Conservation (phyloP, 495 filamentous ascomycete species). For the Aspergillus leporis region DNA sequence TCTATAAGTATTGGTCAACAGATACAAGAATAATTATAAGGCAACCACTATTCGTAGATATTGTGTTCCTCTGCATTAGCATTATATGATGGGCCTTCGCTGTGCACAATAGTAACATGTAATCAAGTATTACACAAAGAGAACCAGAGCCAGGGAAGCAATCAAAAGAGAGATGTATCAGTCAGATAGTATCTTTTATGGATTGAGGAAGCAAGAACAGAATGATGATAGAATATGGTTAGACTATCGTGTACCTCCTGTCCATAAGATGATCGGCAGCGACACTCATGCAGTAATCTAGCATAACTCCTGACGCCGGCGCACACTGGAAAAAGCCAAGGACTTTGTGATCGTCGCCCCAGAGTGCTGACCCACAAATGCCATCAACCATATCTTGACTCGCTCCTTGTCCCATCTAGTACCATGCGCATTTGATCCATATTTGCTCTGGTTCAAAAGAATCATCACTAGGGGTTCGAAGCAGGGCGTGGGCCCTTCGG, state of each 20-base stretch:
- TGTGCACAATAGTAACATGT: too few relatives aligned
- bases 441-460: slow-evolving; percentile 2
- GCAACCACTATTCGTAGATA: too few relatives aligned
- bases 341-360: neutral
- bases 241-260: slow-evolving; percentile 4
- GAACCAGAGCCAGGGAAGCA: too few relatives aligned
- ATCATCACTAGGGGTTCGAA: slow-evolving; percentile 11
- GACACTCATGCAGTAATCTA: slow-evolving; percentile 11
- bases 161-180: too few relatives aligned
- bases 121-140: too few relatives aligned
- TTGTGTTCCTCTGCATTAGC: too few relatives aligned
- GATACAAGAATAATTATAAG: too few relatives aligned
- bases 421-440: slow-evolving; percentile 12
- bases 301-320: slow-evolving; percentile 6
- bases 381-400: slow-evolving; percentile 2
- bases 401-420: slow-evolving; percentile 12
- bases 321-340: slow-evolving; percentile 12
- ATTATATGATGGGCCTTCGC: too few relatives aligned
- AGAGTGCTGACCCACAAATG: slow-evolving; percentile 14
- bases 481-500: neutral
- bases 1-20: too few relatives aligned
- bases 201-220: too few relatives aligned
- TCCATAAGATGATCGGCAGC: slow-evolving; percentile 8
- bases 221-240: neutral
- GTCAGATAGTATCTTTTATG: too few relatives aligned